Evolutionary conservation across 2,329 filamentous ascomycete genomes (phyloP).

Genomic region (Pseudogymnoascus sp.): DNA sequence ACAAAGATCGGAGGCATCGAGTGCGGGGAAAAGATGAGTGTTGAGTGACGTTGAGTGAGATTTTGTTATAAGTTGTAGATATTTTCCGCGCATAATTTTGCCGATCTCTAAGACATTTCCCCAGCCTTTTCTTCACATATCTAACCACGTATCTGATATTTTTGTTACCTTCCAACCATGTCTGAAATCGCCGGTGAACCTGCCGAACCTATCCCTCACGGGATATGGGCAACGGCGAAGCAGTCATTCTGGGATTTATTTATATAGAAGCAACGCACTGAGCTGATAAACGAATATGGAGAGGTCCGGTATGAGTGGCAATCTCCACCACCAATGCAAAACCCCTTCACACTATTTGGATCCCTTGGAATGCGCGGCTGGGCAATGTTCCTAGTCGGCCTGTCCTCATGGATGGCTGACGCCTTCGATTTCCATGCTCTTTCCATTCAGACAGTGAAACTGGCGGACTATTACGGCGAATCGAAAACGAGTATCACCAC

Average conservation of each 20-base stretch:
- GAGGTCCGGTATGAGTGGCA: slow-evolving; percentile 64
- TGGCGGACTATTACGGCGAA: slow-evolving; percentile 44
- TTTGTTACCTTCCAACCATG: not conserved
- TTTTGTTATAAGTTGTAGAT: not conserved
- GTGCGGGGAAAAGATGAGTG: not conserved
- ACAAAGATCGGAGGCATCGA: not conserved
- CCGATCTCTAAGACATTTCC: not conserved
- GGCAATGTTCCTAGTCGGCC: slow-evolving; percentile 67
- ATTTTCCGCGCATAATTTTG: not conserved
- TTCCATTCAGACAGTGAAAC: slow-evolving; percentile 69
- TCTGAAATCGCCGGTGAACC: not conserved
- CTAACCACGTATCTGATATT: not conserved
- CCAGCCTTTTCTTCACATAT: not conserved
- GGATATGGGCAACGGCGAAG: slow-evolving; percentile 55
- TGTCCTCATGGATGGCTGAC: slow-evolving; percentile 71
- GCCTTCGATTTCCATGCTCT: slow-evolving; percentile 79
- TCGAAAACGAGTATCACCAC: slow-evolving; percentile 40
- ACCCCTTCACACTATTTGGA: slow-evolving; percentile 61
- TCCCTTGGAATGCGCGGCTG: slow-evolving; percentile 59
- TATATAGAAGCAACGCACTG: slow-evolving; percentile 66
- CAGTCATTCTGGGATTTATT: slow-evolving; percentile 61
- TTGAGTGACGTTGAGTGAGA: not conserved
- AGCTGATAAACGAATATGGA: slow-evolving; percentile 56
- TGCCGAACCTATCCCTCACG: slow-evolving; percentile 43
- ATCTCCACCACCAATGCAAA: slow-evolving; percentile 54